These are phyloP conservation scores for Cyclanthera cordifolia DNA, from an alignment of 306 rosid species.

Conservation along the genomic window DNA sequence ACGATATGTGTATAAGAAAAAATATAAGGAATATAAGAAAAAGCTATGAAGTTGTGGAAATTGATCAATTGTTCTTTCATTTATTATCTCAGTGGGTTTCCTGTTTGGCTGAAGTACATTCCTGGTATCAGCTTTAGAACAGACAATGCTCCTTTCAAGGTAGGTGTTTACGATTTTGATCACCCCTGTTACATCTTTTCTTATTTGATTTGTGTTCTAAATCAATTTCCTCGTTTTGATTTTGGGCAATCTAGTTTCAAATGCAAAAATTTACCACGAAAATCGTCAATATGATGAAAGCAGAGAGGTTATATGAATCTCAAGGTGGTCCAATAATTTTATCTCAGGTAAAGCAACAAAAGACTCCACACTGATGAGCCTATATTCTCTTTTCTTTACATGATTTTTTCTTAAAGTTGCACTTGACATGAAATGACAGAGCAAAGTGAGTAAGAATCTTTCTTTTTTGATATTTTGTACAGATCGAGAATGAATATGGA, in stretches of 20 bases:
- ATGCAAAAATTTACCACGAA: constrained; percentile 77
- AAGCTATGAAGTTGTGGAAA: background rate
- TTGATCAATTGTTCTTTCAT: constrained; percentile 4
- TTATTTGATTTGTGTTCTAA: constrained; percentile 1
- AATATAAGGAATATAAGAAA: background rate
- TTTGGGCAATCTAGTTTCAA: constrained; percentile 39
- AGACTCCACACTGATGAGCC: background rate
- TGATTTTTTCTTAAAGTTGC: background rate
- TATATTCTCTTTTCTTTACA: background rate
- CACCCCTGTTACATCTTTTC: background rate
- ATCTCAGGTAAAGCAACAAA: constrained; percentile 58
- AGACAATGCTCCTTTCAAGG: constrained; percentile 90
- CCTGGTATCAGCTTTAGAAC: constrained; percentile 89
- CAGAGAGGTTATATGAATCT: constrained; percentile 67
- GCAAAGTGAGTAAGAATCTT: constrained; percentile 12
- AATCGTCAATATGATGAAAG: constrained; percentile 93
- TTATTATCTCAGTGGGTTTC: constrained; percentile 64
- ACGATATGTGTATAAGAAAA: too few species aligned
- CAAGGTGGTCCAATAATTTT: constrained; percentile 94
- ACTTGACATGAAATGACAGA: constrained; percentile 2
- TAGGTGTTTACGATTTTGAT: constrained; percentile 11
- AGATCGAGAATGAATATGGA: constrained; percentile 98
- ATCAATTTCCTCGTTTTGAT: constrained; percentile 14
- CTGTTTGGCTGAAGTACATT: constrained; percentile 95
- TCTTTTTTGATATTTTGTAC: constrained; percentile 20